Evolutionary conservation across 768 basidiomycete genomes (phyloP), one percentile per base, ranked within the genome.

Genomic region (Mycena belliarum): DNA sequence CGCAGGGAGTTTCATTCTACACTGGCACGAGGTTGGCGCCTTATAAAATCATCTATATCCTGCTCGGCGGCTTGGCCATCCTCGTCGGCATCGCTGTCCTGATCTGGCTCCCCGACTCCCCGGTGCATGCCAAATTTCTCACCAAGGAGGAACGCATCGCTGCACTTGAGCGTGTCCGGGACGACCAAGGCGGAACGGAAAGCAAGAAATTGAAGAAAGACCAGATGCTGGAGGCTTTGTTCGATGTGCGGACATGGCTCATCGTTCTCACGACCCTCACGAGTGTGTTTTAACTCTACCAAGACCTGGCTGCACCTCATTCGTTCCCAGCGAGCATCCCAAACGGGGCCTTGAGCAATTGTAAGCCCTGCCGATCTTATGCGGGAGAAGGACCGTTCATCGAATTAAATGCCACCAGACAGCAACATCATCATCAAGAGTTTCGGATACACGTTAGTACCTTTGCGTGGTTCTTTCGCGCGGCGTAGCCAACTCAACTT

Each of bases 71-170:
- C 1, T 70, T 88, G 9, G 85, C 86, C 0, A 83, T 86, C 35
- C 18, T 85, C 4, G 78, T 88, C 33, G 86, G 84, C 8, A 61
- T 82, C 24, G 70, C 73, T 42, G 82, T 87, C 4, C 66, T 87
- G 10, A 70, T 87, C 10, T 84, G 79, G 80, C 73, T 88, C 16
- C 85, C 86, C 0, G 85, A 88, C 65, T 86, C 85, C 0, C 86
- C 85, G 5, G 82, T 86, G 4, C 80, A 82, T 60, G 85, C 87
- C 2, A 69, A 64, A 6, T 78, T 84, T 64, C 72, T 87, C 16
- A 82, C 78, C 0, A 75, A 73, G 51, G 81, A 86, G 63, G 86
- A 88, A 60, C 76, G 83, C 5, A 78, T 87, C 43, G 83, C 85
- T 38, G 83, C 78, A 3, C 69, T 87, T 33, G 87, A 88, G 66